Evolutionary conservation across 805 yeast genomes (phyloP), one percentile per base, ranked within the genome.

Genomic region (Candida nemodendra): DNA sequence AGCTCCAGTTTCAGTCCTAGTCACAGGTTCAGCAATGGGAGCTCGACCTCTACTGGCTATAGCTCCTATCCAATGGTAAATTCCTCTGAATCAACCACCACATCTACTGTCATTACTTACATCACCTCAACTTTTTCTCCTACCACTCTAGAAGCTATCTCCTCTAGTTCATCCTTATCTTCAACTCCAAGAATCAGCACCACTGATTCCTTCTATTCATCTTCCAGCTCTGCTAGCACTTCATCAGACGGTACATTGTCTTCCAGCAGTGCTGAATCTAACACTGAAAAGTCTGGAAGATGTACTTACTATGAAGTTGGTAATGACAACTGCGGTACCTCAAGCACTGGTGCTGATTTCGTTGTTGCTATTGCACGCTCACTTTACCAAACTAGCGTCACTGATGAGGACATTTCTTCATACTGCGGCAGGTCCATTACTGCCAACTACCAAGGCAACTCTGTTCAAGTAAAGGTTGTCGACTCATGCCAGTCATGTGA

Each of bases 401-500:
- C 39, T 27, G 38, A 45, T 32, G 53, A 54, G 21, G 54, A 52
- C 21, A 42, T 62, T 28, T 61, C 67, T 9, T 54, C 68, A 19
- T 66, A 70, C 50, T 76, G 82, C 54, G 81, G 81, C 21, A 68
- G 64, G 48, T 59, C 62, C 42, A 72, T 76, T 48, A 66, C 59
- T 38, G 78, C 74, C 5, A 52, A 37, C 41, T 74, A 70, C 51
- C 54, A 60, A 34, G 76, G 75, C 18, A 74, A 72, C 30, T 63
- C 76, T 13, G 77, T 75, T 31, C 64, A 59, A 18, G 81, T 76
- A 27, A 70, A 67, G 21, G 79, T 76, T 31, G 78, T 71, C 16
- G 81, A 76, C 54, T 59, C 76, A 14, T 77, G 81, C 54, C 72
- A 53, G 29, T 76, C 72, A 2, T 76, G 81, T 47, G 46, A 57